phyloP scores from a whole-genome alignment of 2,329 filamentous ascomycete species.

The Neonectria neomacrospora region DNA sequence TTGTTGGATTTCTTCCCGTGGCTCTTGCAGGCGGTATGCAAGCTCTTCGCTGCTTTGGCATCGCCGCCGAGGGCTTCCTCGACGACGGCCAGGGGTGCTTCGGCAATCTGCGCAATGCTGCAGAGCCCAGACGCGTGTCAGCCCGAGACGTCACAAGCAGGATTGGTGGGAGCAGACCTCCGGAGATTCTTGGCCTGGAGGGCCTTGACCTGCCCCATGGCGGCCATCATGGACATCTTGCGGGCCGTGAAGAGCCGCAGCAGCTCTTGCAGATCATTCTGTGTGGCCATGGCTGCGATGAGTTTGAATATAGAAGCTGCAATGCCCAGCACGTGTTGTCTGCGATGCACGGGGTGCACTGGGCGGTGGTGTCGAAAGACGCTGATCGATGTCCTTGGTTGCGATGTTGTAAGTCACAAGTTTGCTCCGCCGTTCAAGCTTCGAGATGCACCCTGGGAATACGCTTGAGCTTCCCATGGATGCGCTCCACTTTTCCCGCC shows the following conservation, averaged over 20 bases:
- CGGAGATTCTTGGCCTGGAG: conserved; percentile 65
- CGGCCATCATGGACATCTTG: conserved; percentile 68
- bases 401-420: conserved; percentile 35
- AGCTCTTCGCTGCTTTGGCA: conserved; percentile 59
- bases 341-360: background rate
- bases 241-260: conserved; percentile 69
- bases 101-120: conserved; percentile 66
- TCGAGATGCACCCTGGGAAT: conserved; percentile 22
- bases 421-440: conserved; percentile 24
- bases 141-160: background rate
- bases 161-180: conserved; percentile 56
- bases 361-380: background rate
- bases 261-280: conserved; percentile 70
- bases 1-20: conserved; percentile 57
- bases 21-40: conserved; percentile 66
- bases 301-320: background rate
- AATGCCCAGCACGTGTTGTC: background rate
- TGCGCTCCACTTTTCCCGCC: conserved; percentile 25
- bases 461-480: conserved; percentile 10
- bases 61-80: conserved; percentile 59
- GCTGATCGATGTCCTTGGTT: background rate
- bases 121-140: conserved; percentile 10
- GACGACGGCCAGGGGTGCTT: conserved; percentile 57
- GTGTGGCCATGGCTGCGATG: conserved; percentile 60
- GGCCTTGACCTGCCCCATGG: conserved; percentile 67